Evolutionary conservation across 164 flowering plant species (phyloP), one percentile per base, ranked within the genome.

Genomic region (Stephania cephalantha): DNA sequence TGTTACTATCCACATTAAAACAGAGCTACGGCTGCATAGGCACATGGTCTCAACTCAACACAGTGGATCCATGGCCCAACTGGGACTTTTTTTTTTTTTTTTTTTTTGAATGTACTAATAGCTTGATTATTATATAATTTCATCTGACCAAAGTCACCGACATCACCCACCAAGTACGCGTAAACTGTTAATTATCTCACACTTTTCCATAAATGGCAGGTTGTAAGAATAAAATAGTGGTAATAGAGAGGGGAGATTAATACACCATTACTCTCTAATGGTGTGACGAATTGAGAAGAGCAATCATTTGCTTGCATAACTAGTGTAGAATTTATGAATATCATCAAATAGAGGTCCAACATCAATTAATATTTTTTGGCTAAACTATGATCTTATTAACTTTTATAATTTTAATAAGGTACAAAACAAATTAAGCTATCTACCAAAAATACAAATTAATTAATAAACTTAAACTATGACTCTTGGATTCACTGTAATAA

Each of bases 51-150:
- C 46, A 68, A 13, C 70, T 68, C 46, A 68, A 13, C 42, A 35
- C 44, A 68, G 45, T 68, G 18, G 70, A 68, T 68, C 70, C 46
- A 68, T 31, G 12, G 70, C 46, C 35, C 70, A 61, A 50, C 48
- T 71, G 63, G 61, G 63, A 71, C 73, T 48, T 71, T 25, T 25
- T 25, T 25, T 25, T 61, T 7, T 58, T 58, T 58, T 58, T 17
- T 58, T 3, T 58, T 12, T 22, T 70, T 70, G 13, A 71, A 71
- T 50, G 6, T 48, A 71, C 48, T 29, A 48, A 48, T 9, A 22
- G 61, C 69, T 66, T 66, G 69, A 66, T 29, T 29, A 66, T 9
- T 18, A 7, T 44, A 25, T 3, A 11, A 11, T 48, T 29, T 15
- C 17, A 22, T 63, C 31, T 44, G 52, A 29, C 42, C 61, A 50